These are phyloP conservation scores for Populus pruinosa DNA, from an alignment of 345 rosid genomes.

Conservation along the genomic window DNA sequence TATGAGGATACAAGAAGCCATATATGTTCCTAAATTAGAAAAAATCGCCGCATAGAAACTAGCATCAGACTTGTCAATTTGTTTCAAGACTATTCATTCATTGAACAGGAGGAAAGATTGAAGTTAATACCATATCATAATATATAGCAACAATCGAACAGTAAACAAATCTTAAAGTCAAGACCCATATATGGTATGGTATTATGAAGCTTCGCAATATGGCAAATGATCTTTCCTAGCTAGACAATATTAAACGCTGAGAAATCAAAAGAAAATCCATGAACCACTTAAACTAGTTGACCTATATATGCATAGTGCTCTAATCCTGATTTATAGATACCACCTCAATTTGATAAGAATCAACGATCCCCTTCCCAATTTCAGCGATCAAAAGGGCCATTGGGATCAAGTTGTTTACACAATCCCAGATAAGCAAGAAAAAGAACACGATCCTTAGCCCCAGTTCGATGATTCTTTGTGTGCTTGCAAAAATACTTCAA, in stretches of 20 bases:
- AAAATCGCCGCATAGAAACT: not conserved
- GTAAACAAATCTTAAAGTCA: too few relatives aligned
- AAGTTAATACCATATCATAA: not conserved
- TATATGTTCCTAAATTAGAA: not conserved
- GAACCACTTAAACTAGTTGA: not conserved
- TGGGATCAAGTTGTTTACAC: slow-evolving; percentile 70
- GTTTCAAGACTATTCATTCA: not conserved
- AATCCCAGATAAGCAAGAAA: slow-evolving; percentile 57
- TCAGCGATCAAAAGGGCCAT: slow-evolving; percentile 37
- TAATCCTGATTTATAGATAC: not conserved
- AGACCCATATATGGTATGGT: not conserved
- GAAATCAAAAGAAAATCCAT: not conserved
- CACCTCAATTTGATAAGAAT: not conserved
- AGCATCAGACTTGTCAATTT: not conserved
- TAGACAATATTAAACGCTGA: not conserved
- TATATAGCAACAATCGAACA: not conserved
- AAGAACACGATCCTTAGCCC: slow-evolving; percentile 79
- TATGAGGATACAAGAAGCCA: not conserved
- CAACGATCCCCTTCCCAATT: not conserved
- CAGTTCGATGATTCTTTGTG: slow-evolving; percentile 65
- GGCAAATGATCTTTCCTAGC: not conserved
- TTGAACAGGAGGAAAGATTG: not conserved
- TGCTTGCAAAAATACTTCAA: slow-evolving; percentile 89
- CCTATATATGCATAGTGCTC: not conserved
- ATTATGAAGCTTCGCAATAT: not conserved